Percentiles rank a stretch among this genome's conserved stretches.
These are phyloP conservation scores for Lizonia empirigonia DNA, from an alignment of 2,329 filamentous ascomycete species.

Conservation along the genomic window DNA sequence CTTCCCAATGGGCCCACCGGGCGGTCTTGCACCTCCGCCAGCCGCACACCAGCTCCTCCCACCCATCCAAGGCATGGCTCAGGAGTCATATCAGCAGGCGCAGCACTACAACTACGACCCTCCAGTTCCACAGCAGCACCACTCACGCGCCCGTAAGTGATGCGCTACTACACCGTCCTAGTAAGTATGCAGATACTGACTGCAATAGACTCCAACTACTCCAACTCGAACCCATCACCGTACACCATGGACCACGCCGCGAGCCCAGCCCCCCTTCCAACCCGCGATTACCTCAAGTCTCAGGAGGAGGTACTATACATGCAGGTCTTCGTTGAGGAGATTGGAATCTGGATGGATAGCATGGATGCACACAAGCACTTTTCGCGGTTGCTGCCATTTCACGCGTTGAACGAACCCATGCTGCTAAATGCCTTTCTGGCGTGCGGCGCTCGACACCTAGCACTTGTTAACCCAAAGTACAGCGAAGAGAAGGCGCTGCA, in stretches of 20 bases:
- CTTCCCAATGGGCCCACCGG: conserved; percentile 37
- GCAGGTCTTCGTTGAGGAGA: conserved; percentile 89
- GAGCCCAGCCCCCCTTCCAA: conserved; percentile 35
- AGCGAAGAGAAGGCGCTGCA: conserved; percentile 77
- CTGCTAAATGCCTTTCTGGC: conserved; percentile 86
- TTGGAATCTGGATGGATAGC: conserved; percentile 92
- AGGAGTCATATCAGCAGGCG: conserved; percentile 54
- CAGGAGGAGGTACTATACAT: conserved; percentile 85
- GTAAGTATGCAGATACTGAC: conserved; percentile 17
- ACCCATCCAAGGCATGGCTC: conserved; percentile 57
- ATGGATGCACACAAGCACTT: conserved; percentile 88
- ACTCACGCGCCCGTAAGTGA: conserved; percentile 30
- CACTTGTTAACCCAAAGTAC: conserved; percentile 71
- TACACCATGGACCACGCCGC: conserved; percentile 33
- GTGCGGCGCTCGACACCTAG: conserved; percentile 83
- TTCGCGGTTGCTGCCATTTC: conserved; percentile 79
- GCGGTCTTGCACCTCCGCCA: conserved; percentile 37
- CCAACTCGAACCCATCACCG: conserved; percentile 34
- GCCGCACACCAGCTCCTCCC: conserved; percentile 57
- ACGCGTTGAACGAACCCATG: conserved; percentile 83
- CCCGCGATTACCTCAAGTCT: conserved; percentile 69
- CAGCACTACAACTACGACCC: conserved; percentile 50
- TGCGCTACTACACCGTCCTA: neutral
- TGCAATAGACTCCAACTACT: conserved; percentile 28
- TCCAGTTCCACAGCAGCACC: conserved; percentile 39